Conservation (phyloP, 1,284 basidiomycete genomes). For the Heterobasidion parviporum region DNA sequence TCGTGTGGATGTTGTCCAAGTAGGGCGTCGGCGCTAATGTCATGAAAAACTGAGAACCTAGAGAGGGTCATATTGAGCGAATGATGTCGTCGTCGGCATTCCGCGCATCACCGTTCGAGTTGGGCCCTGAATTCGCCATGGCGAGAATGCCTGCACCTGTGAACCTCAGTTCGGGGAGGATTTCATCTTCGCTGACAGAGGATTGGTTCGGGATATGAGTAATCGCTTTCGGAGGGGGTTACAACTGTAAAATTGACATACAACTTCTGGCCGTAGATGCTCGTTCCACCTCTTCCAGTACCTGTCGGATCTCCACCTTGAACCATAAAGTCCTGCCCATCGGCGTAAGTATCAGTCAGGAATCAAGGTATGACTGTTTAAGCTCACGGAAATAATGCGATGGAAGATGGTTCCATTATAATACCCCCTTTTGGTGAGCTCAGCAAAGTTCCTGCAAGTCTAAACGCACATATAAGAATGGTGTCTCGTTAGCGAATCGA, state of each 20-base stretch:
- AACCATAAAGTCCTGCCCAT: constrained; percentile 84
- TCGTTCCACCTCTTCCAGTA: constrained; percentile 90
- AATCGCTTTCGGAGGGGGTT: neutral
- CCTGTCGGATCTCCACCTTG: constrained; percentile 92
- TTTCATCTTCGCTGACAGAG: constrained; percentile 69
- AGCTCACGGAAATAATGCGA: constrained; percentile 72
- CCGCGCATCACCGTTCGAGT: constrained; percentile 72
- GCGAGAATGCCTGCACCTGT: constrained; percentile 94
- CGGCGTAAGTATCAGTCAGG: neutral
- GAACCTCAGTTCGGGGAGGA: constrained; percentile 82
- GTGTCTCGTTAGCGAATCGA: constrained; percentile 4
- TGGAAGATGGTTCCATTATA: constrained; percentile 87
- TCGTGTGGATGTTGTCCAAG: constrained; percentile 91
- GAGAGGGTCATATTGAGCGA: constrained; percentile 4
- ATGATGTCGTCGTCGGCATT: neutral
- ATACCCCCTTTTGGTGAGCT: constrained; percentile 77
- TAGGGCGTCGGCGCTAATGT: constrained; percentile 86
- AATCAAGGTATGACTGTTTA: constrained; percentile 7
- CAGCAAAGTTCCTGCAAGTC: constrained; percentile 93
- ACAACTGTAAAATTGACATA: constrained; percentile 21
- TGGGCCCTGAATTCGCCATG: constrained; percentile 94
- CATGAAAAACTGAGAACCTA: constrained; percentile 94
- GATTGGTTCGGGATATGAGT: neutral
- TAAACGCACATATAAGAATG: constrained; percentile 20
- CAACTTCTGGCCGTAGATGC: constrained; percentile 91